Evolutionary conservation across 495 filamentous ascomycete species (phyloP).

Genomic region (Penicillium cataractarum): DNA sequence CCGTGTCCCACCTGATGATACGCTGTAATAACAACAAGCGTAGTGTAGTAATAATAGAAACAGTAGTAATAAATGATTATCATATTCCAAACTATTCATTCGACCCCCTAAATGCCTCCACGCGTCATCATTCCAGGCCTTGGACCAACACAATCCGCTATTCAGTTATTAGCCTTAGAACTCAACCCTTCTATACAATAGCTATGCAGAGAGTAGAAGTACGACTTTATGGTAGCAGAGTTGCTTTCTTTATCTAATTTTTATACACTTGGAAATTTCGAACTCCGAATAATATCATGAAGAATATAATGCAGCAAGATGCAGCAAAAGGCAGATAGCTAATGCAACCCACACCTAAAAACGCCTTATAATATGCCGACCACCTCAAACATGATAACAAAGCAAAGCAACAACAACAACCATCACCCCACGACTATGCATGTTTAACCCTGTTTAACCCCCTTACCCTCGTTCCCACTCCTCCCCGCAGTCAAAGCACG

Average conservation of each 20-base stretch:
- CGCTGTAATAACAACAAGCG: not conserved
- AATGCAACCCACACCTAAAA: too few species aligned
- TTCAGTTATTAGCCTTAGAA: too few species aligned
- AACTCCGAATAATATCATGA: too few species aligned
- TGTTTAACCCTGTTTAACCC: conserved; percentile 24
- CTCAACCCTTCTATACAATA: too few species aligned
- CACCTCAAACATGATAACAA: not conserved
- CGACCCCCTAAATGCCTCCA: not conserved
- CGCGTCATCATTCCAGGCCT: too few species aligned
- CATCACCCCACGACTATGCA: conserved; percentile 8
- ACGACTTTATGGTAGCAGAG: too few species aligned
- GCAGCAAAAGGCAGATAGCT: too few species aligned
- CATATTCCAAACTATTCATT: not conserved
- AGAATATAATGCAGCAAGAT: not conserved
- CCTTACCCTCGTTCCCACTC: conserved; percentile 10
- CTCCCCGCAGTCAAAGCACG: conserved; percentile 32
- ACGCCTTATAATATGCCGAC: not conserved
- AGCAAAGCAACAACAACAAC: not conserved
- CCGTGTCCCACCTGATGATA: not conserved
- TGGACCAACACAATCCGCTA: too few species aligned
- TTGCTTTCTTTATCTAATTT: too few species aligned
- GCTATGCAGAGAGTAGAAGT: too few species aligned
- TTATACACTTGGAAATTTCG: too few species aligned
- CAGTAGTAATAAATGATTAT: not conserved
- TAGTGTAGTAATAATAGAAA: not conserved